Conservation (phyloP, 164 flowering plant species). For the Brasenia schreberi region DNA sequence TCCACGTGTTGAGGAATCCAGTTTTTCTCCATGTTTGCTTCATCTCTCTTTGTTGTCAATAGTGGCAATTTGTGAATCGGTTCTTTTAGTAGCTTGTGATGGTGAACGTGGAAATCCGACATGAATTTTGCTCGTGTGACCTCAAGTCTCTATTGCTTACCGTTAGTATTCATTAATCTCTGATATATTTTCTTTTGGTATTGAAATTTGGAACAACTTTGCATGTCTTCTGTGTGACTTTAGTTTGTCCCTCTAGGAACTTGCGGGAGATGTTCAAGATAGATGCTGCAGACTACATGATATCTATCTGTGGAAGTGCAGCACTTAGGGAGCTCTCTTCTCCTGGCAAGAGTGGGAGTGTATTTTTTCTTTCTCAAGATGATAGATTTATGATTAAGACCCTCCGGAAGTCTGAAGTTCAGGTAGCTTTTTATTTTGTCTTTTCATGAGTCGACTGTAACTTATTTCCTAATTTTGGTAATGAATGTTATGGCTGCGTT, state of each 20-base stretch:
- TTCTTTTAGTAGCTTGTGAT: too few species aligned
- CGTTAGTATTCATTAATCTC: not conserved
- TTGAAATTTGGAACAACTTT: not conserved
- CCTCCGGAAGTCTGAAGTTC: slow-evolving; percentile 86
- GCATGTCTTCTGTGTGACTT: not conserved
- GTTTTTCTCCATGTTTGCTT: too few species aligned
- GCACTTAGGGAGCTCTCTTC: slow-evolving; percentile 95
- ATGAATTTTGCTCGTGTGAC: too few species aligned
- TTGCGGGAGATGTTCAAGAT: slow-evolving; percentile 95
- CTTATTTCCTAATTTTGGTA: too few species aligned
- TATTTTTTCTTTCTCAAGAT: slow-evolving; percentile 92
- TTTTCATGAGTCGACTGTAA: not conserved
- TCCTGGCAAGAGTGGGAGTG: slow-evolving; percentile 98
- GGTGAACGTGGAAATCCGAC: too few species aligned
- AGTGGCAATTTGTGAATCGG: too few species aligned
- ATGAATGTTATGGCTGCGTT: too few species aligned
- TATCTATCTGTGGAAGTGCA: slow-evolving; percentile 97
- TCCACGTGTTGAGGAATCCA: too few species aligned
- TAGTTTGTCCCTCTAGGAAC: slow-evolving; percentile 27
- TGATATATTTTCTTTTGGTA: too few species aligned
- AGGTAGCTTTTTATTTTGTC: slow-evolving; percentile 33
- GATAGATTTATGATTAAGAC: slow-evolving; percentile 99
- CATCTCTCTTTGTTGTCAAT: too few species aligned
- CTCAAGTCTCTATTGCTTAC: not conserved
- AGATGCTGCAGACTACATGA: slow-evolving; percentile 99